phyloP scores from a whole-genome alignment of 495 filamentous ascomycete genomes.

The Neurospora sp. region DNA sequence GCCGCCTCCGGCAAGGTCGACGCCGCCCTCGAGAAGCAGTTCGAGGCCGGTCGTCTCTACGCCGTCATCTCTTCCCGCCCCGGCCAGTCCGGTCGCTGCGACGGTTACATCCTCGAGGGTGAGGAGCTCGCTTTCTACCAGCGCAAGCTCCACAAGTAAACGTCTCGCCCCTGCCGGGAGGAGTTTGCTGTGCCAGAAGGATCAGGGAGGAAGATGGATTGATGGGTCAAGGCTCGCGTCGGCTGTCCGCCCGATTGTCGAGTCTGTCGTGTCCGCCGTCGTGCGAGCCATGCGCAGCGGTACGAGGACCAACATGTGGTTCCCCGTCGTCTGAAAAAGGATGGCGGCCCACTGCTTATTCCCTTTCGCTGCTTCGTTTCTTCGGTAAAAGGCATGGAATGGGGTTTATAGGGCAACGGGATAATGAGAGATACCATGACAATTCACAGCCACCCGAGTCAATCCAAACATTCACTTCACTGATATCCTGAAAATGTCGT shows the following conservation, averaged over 20 bases:
- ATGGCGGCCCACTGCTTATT: conserved; percentile 7
- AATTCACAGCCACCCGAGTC: conserved; percentile 12
- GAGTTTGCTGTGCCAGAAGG: conserved; percentile 1
- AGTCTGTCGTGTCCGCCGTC: conserved; percentile 16
- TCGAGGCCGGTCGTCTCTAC: conserved; percentile 94
- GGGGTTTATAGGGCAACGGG: conserved; percentile 23
- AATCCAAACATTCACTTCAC: conserved; percentile 5
- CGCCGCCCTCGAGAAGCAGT: conserved; percentile 84
- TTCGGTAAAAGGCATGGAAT: conserved; percentile 20
- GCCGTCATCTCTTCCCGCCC: conserved; percentile 86
- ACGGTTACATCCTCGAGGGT: conserved; percentile 98
- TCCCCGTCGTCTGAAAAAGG: neutral
- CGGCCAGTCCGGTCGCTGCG: conserved; percentile 89
- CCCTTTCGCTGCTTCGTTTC: conserved; percentile 17
- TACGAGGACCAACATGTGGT: neutral
- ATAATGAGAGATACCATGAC: conserved; percentile 22
- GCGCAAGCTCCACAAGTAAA: conserved; percentile 91
- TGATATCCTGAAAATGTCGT: neutral
- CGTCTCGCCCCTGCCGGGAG: conserved; percentile 1
- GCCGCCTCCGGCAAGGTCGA: conserved; percentile 85
- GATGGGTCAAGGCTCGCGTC: conserved; percentile 13
- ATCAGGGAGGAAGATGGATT: conserved; percentile 8
- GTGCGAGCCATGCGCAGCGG: neutral
- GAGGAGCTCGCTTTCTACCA: conserved; percentile 99
- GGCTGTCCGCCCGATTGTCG: conserved; percentile 24